Percentiles rank a stretch among this genome's conserved stretches.
phyloP scores from a whole-genome alignment of 352 stramenopile species.

The Phytopythium litorale region DNA sequence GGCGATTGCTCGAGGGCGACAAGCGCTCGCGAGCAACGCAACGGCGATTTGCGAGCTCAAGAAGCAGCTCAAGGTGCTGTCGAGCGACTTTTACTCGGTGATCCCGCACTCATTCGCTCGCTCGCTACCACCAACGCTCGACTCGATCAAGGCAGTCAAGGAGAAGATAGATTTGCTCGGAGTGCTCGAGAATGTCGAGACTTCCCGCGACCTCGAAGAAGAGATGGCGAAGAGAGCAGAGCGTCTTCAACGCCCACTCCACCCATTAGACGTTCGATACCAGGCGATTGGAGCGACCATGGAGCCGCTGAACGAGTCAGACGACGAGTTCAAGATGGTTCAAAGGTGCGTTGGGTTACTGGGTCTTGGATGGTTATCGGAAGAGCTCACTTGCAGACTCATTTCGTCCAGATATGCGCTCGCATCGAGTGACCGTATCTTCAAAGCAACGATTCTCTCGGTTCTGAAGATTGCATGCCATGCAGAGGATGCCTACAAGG shows the following conservation, averaged over 20 bases:
- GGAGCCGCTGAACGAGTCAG: conserved; percentile 26
- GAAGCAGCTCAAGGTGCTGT: conserved; percentile 41
- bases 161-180: conserved; percentile 59
- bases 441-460: conserved; percentile 30
- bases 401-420: conserved; percentile 33
- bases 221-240: conserved; percentile 4
- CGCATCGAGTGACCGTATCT: conserved; percentile 27
- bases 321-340: conserved; percentile 52
- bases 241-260: background rate
- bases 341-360: conserved; percentile 21
- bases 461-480: conserved; percentile 45
- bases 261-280: conserved; percentile 56
- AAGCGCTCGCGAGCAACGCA: conserved; percentile 12
- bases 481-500: conserved; percentile 35
- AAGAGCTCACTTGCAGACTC: background rate
- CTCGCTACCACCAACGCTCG: conserved; percentile 43
- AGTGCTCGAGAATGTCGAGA: conserved; percentile 52
- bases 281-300: conserved; percentile 45
- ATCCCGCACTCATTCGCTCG: conserved; percentile 72
- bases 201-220: conserved; percentile 43
- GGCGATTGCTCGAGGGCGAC: conserved; percentile 7
- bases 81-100: conserved; percentile 65
- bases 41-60: conserved; percentile 17
- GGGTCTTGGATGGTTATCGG: background rate
- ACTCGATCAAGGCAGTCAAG: conserved; percentile 49